phyloP scores from a whole-genome alignment of 805 yeast genomes.

The Candida odintsovae region DNA sequence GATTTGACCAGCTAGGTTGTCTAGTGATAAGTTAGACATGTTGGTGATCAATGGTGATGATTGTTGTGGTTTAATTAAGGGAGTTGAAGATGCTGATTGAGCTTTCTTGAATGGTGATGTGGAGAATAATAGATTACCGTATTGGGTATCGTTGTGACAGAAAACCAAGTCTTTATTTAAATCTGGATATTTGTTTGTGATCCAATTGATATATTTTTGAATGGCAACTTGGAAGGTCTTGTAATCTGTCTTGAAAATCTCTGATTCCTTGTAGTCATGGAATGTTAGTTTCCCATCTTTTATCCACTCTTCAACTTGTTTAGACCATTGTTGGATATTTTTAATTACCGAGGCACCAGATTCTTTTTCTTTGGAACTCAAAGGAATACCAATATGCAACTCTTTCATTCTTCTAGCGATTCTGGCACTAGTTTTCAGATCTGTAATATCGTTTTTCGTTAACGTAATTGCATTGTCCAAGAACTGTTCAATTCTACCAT shows the following conservation, averaged over 20 bases:
- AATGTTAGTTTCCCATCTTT: constrained; percentile 29
- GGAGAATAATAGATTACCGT: constrained; percentile 77
- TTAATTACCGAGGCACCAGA: constrained; percentile 67
- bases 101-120: constrained; percentile 39
- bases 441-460: constrained; percentile 65
- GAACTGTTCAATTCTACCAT: constrained; percentile 94
- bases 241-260: constrained; percentile 43
- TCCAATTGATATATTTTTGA: constrained; percentile 54
- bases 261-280: constrained; percentile 21
- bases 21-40: constrained; percentile 20
- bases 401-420: constrained; percentile 97
- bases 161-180: constrained; percentile 56
- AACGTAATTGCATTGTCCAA: constrained; percentile 77
- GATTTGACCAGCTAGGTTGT: constrained; percentile 19
- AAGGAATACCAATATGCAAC: constrained; percentile 71
- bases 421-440: constrained; percentile 69
- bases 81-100: neutral
- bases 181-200: constrained; percentile 42
- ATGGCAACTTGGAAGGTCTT: constrained; percentile 43
- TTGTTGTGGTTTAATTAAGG: neutral
- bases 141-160: constrained; percentile 96
- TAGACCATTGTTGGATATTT: constrained; percentile 67
- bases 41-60: constrained; percentile 9
- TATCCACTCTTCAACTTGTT: constrained; percentile 38
- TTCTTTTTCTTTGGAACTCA: constrained; percentile 49